These are phyloP conservation scores for Pichia sp. DNA, from an alignment of 1,139 yeast genomes.

Conservation along the genomic window DNA sequence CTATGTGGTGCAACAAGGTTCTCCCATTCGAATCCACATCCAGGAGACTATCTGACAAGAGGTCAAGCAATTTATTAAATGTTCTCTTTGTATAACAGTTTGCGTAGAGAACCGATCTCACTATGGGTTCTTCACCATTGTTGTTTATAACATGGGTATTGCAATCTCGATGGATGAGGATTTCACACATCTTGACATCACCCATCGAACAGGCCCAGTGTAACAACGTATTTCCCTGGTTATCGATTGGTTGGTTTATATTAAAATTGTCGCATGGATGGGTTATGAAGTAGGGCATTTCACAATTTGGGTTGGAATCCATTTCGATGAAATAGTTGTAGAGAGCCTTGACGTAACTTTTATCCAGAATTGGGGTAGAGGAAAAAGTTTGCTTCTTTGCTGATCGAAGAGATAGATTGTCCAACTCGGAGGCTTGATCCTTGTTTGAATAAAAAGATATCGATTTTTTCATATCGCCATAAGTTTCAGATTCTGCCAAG, in stretches of 20 bases:
- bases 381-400: neutral
- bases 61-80: slow-evolving; percentile 44
- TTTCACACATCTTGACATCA: slow-evolving; percentile 46
- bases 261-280: slow-evolving; percentile 38
- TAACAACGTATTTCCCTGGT: slow-evolving; percentile 54
- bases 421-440: neutral
- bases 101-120: slow-evolving; percentile 51
- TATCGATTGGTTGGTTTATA: slow-evolving; percentile 50
- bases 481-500: slow-evolving; percentile 25
- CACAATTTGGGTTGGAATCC: slow-evolving; percentile 27
- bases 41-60: slow-evolving; percentile 42
- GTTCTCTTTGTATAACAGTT: slow-evolving; percentile 48
- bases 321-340: slow-evolving; percentile 33
- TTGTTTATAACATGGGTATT: slow-evolving; percentile 42
- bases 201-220: slow-evolving; percentile 69
- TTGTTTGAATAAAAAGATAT: neutral
- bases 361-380: slow-evolving; percentile 7
- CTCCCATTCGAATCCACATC: slow-evolving; percentile 62
- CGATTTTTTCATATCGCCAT: slow-evolving; percentile 11
- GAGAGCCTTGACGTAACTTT: slow-evolving; percentile 28
- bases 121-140: slow-evolving; percentile 53
- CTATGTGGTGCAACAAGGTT: slow-evolving; percentile 82
- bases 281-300: slow-evolving; percentile 29
- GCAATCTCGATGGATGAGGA: slow-evolving; percentile 38
- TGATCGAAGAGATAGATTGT: neutral